These are phyloP conservation scores for Acidiella bohemica DNA, from an alignment of 495 filamentous ascomycete genomes.

Conservation along the genomic window DNA sequence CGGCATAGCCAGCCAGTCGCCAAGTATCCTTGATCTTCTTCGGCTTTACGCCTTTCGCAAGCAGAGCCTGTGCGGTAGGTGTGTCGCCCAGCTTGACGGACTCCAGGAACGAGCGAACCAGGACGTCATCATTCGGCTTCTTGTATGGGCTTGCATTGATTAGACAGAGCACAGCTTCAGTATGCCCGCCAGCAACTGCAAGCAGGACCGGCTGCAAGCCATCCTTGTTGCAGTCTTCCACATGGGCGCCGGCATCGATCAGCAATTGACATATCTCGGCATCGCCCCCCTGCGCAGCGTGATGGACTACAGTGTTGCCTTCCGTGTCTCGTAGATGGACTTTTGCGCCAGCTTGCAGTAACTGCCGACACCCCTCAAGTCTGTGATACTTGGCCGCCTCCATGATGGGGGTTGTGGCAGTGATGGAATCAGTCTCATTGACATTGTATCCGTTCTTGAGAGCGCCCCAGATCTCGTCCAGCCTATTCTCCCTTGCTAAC, in stretches of 20 bases:
- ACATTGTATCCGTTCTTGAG: slow-evolving; percentile 2
- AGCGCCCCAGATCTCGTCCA: background rate
- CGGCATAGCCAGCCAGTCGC: slow-evolving; percentile 7
- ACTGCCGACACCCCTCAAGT: background rate
- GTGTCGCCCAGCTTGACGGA: slow-evolving; percentile 10
- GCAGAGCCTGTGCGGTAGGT: slow-evolving; percentile 7
- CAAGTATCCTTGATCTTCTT: slow-evolving; percentile 18
- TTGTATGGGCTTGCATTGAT: slow-evolving; percentile 1
- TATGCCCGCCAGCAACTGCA: slow-evolving; percentile 12
- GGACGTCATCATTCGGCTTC: slow-evolving; percentile 3
- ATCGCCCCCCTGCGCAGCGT: slow-evolving; percentile 8
- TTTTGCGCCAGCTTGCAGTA: slow-evolving; percentile 7
- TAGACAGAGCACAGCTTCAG: slow-evolving; percentile 11
- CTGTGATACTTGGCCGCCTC: slow-evolving; percentile 9
- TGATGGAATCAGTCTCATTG: slow-evolving; percentile 8
- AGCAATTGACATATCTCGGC: slow-evolving; percentile 12
- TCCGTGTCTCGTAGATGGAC: slow-evolving; percentile 11
- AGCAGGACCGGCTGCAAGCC: slow-evolving; percentile 10
- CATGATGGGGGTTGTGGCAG: slow-evolving; percentile 8
- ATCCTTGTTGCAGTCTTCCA: slow-evolving; percentile 10
- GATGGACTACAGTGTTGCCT: slow-evolving; percentile 8
- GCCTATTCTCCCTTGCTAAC: slow-evolving; percentile 3
- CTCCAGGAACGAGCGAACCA: slow-evolving; percentile 7
- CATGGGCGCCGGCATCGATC: slow-evolving; percentile 6
- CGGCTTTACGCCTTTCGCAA: slow-evolving; percentile 12